phyloP scores from a whole-genome alignment of 768 basidiomycete genomes.

The Tricholomella constricta region DNA sequence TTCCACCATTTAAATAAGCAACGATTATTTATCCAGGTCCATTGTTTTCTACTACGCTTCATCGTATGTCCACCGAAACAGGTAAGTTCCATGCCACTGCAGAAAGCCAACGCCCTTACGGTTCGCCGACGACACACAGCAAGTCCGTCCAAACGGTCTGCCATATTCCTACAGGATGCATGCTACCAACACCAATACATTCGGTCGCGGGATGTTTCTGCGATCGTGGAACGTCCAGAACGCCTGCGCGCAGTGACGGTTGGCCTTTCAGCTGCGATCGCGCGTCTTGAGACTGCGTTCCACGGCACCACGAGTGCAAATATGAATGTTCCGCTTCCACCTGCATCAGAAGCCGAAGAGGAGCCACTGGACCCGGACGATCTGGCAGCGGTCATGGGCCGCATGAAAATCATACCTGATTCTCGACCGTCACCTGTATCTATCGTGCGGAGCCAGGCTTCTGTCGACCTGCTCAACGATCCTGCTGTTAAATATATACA shows the following conservation, averaged over 20 bases:
- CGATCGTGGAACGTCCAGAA: slow-evolving; percentile 89
- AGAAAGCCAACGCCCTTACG: neutral
- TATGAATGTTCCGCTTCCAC: neutral
- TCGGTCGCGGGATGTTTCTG: slow-evolving; percentile 70
- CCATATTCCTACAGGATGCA: slow-evolving; percentile 65
- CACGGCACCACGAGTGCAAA: neutral
- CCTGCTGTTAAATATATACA: slow-evolving; percentile 75
- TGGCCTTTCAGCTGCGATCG: slow-evolving; percentile 79
- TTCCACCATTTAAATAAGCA: too few species aligned
- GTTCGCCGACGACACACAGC: neutral
- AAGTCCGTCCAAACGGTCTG: slow-evolving; percentile 10
- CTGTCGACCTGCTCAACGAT: slow-evolving; percentile 55
- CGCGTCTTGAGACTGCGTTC: slow-evolving; percentile 60
- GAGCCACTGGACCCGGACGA: slow-evolving; percentile 33
- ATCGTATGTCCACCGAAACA: neutral
- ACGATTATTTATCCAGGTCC: too few species aligned
- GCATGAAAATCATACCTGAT: slow-evolving; percentile 38
- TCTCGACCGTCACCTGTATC: slow-evolving; percentile 32
- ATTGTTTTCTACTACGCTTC: too few species aligned
- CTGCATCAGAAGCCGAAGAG: neutral
- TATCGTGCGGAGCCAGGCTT: slow-evolving; percentile 55
- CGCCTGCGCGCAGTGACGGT: slow-evolving; percentile 81
- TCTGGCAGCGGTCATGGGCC: slow-evolving; percentile 47
- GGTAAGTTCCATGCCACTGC: neutral
- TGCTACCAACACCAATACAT: slow-evolving; percentile 79